Evolutionary conservation across 78 protist genomes (phyloP).

Genomic region (Dictyostelium brefeldianum): DNA sequence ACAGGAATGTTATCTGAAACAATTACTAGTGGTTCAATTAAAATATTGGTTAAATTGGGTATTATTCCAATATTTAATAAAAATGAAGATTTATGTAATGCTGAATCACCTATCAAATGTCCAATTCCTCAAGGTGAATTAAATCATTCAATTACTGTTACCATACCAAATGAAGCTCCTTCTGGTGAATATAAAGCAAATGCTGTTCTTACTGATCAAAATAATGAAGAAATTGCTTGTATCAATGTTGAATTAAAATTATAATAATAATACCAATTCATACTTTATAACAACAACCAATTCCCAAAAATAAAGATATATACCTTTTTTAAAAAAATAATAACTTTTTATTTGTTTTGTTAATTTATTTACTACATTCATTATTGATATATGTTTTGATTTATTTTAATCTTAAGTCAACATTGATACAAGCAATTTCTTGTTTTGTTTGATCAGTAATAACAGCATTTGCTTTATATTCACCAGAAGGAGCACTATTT

Average conservation of each 20-base stretch:
- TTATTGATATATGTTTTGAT: too few relatives aligned
- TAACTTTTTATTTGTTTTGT: too few relatives aligned
- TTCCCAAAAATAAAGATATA: too few relatives aligned
- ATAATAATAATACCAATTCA: not conserved
- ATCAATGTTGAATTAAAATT: not conserved
- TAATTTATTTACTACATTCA: too few relatives aligned
- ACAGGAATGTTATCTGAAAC: constrained; percentile 27
- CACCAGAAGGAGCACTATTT: constrained; percentile 47
- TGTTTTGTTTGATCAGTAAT: constrained; percentile 17
- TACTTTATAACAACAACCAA: not conserved
- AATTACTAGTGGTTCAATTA: constrained; percentile 2
- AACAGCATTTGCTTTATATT: constrained; percentile 48
- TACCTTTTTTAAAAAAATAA: too few relatives aligned
- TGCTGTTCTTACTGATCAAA: constrained; percentile 14
- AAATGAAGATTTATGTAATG: not conserved
- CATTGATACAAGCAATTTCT: constrained; percentile 45
- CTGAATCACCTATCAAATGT: not conserved
- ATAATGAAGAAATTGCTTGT: constrained; percentile 41
- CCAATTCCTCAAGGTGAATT: constrained; percentile 1
- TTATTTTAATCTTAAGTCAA: not conserved
- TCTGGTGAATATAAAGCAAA: constrained; percentile 51
- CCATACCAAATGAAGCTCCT: constrained; percentile 37
- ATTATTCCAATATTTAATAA: constrained; percentile 40
- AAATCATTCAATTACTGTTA: not conserved
- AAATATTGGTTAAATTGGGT: constrained; percentile 31